Evolutionary conservation across 257 asterid genomes (phyloP), one percentile per base, ranked within the genome.

Genomic region (Salvia miltiorrhiza): DNA sequence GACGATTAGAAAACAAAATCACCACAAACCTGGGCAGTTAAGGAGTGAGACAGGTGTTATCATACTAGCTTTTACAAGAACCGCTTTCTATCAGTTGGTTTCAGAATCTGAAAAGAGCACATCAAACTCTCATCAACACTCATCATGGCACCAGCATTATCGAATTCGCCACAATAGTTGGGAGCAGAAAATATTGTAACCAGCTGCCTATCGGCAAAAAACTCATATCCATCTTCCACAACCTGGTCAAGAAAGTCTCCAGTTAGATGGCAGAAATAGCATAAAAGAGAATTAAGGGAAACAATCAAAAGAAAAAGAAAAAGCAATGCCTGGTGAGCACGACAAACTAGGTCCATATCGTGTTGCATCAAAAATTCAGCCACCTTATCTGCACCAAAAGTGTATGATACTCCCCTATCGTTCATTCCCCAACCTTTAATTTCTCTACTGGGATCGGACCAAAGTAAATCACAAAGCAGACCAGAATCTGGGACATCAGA

Each of bases 91-190:
- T 82, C 86, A 14, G 83, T 58, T 56, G 96, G 90, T 80, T 89
- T 87, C 81, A 89, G 82, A 72, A 89, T 87, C 87, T 89, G 95
- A 72, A 89, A 89, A 43, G 96, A 89, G 82, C 96, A 89, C 94
- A 89, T 83, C 82, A 89, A 81, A 74, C 90, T 87, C 75, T 89
- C 96, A 73, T 89, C 94, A 56, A 89, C 94, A 67, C 92, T 89
- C 96, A 89, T 86, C 88, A 89, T 83, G 69, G 96, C 94, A 20
- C 96, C 96, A 67, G 96, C 94, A 83, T 89, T 89, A 63, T 87
- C 93, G 64, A 86, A 89, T 82, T 89, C 92, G 26, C 96, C 96
- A 61, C 94, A 87, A 72, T 86, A 89, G 79, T 89, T 87, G 64
- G 96, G 94, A 58, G 96, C 93, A 69, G 96, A 89, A 77, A 89